Evolutionary conservation across 2,329 filamentous ascomycete species (phyloP).

Genomic region (Nothomitra cinnamomea): DNA sequence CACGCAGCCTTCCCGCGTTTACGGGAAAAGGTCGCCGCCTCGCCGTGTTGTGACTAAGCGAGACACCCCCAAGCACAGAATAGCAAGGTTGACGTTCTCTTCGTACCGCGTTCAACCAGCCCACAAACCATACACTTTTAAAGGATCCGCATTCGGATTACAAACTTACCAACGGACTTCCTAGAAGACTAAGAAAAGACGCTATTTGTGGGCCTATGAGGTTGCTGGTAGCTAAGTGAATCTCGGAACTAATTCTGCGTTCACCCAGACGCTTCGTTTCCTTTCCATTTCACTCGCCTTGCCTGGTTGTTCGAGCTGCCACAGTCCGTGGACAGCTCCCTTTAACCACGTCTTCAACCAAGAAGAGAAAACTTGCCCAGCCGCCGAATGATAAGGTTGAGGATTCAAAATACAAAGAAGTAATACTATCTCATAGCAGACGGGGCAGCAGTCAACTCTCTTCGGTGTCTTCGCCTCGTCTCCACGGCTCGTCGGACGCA

Average conservation of each 20-base stretch:
- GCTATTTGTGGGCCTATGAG: too few relatives aligned
- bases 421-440: conserved; percentile 8
- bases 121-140: too few relatives aligned
- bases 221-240: too few relatives aligned
- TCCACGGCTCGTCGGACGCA: conserved; percentile 12
- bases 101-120: too few relatives aligned
- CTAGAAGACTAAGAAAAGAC: too few relatives aligned
- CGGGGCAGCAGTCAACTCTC: conserved; percentile 12
- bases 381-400: conserved; percentile 19
- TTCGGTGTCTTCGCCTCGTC: conserved; percentile 17
- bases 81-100: too few relatives aligned
- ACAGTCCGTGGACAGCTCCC: conserved; percentile 18
- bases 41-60: too few relatives aligned
- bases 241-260: not conserved
- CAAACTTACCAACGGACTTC: too few relatives aligned
- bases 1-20: too few relatives aligned
- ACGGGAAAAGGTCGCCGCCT: too few relatives aligned
- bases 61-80: too few relatives aligned
- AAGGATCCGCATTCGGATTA: too few relatives aligned
- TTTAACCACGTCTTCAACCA: conserved; percentile 32
- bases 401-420: conserved; percentile 13
- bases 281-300: not conserved
- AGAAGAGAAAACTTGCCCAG: conserved; percentile 30
- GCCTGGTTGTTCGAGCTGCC: conserved; percentile 4
- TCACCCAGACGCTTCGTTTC: not conserved